A percentile compares a stretch with the other conserved stretches of the same genome.
Evolutionary conservation across 148 eudicot genomes (phyloP).

Genomic region (Chenopodium quinoa): DNA sequence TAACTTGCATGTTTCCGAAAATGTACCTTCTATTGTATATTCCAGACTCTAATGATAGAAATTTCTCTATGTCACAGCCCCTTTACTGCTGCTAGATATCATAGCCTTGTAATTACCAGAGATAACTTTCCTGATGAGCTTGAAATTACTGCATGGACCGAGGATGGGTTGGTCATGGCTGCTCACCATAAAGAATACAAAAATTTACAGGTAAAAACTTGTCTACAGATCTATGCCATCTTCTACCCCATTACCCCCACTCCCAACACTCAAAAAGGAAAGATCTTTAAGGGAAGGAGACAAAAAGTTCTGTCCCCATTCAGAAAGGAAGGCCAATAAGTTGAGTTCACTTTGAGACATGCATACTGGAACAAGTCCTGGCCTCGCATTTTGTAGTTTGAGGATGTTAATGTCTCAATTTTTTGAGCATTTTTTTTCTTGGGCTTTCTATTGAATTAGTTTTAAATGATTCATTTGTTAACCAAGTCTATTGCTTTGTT

Average conservation of each 20-base stretch:
- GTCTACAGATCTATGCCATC: background rate
- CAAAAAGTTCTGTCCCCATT: background rate
- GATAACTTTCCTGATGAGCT: constrained; percentile 86
- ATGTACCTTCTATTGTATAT: background rate
- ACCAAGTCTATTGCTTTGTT: background rate
- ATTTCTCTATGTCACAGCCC: constrained; percentile 52
- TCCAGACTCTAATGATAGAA: background rate
- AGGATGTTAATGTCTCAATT: background rate
- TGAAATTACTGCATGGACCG: constrained; percentile 97
- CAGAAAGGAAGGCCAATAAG: background rate
- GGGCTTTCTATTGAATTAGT: background rate
- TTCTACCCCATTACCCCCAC: no score
- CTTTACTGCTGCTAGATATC: constrained; percentile 93
- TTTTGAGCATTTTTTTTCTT: background rate
- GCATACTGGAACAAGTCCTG: background rate
- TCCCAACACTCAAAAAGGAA: background rate
- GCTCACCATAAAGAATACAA: constrained; percentile 79
- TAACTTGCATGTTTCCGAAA: background rate
- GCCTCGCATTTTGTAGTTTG: background rate
- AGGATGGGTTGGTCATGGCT: constrained; percentile 95
- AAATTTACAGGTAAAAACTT: constrained; percentile 62
- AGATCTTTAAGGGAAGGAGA: background rate
- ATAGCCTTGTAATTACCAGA: constrained; percentile 91
- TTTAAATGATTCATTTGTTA: background rate
- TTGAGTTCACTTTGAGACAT: background rate